Evolutionary conservation across 176 grass and related monocot genomes (phyloP).

Genomic region (Raddia distichophylla): DNA sequence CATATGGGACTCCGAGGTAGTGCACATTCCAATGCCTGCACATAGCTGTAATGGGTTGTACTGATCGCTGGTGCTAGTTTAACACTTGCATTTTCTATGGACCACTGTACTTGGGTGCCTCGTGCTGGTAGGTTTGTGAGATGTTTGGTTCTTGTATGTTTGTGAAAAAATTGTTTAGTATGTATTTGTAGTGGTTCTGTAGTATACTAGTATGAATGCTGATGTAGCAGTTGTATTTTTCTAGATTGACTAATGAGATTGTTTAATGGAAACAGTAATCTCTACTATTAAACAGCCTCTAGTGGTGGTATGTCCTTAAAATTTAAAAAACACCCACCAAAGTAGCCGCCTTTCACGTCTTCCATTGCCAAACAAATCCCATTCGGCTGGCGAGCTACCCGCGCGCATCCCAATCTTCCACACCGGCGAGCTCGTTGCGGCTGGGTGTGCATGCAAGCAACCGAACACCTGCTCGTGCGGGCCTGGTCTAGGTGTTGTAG

Average conservation of each 20-base stretch:
- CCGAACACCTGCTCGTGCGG: no score
- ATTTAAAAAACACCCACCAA: no score
- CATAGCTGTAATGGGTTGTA: not conserved
- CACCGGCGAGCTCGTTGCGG: no score
- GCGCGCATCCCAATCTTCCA: no score
- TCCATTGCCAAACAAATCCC: no score
- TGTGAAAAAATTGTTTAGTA: not conserved
- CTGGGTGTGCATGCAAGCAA: no score
- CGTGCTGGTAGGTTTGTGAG: not conserved
- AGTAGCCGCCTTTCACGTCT: no score
- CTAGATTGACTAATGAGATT: not conserved
- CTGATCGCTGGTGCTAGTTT: not conserved
- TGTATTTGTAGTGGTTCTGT: no score
- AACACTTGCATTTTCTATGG: not conserved
- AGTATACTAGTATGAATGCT: not conserved
- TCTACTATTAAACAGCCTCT: no score
- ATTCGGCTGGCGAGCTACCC: no score
- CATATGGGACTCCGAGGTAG: constrained; percentile 90
- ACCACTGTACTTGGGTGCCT: not conserved
- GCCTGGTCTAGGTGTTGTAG: no score
- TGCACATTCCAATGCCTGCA: not conserved
- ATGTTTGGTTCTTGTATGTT: not conserved
- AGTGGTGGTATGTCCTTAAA: no score
- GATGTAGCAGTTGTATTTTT: not conserved
- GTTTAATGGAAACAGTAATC: not conserved